phyloP scores from a whole-genome alignment of 2,329 filamentous ascomycete species.

The Epichloe aotearoae region DNA sequence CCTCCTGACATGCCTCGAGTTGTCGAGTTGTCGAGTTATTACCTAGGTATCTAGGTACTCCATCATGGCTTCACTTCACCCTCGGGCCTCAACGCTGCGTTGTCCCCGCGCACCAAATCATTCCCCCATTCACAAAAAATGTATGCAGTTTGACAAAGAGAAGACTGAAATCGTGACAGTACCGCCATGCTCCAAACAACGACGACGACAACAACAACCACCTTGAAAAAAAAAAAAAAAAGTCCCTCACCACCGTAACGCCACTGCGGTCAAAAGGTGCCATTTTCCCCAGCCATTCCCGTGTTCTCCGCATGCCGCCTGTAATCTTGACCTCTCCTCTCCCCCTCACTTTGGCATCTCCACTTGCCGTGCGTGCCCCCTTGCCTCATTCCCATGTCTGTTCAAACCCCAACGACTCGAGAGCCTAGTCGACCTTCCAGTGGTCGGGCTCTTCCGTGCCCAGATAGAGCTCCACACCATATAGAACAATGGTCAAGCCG shows the following conservation, averaged over 20 bases:
- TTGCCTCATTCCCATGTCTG: background rate
- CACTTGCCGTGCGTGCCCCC: background rate
- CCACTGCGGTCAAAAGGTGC: slow-evolving; percentile 8
- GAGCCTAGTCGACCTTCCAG: slow-evolving; percentile 78
- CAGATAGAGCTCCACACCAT: slow-evolving; percentile 80
- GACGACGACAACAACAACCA: slow-evolving; percentile 8
- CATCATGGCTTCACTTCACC: too few species aligned
- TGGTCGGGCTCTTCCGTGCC: slow-evolving; percentile 78
- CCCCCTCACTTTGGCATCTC: background rate
- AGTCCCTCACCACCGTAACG: slow-evolving; percentile 19
- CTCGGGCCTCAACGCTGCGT: too few species aligned
- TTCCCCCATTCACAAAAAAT: background rate
- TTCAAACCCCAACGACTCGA: background rate
- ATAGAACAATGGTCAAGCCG: slow-evolving; percentile 75
- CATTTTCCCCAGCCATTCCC: slow-evolving; percentile 7
- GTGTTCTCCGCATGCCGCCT: background rate
- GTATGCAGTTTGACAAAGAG: slow-evolving; percentile 8
- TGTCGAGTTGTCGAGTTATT: too few species aligned
- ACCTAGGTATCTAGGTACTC: too few species aligned
- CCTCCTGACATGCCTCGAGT: too few species aligned
- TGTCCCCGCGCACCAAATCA: background rate
- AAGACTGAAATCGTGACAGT: slow-evolving; percentile 15
- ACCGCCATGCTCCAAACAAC: slow-evolving; percentile 20
- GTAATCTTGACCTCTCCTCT: background rate
- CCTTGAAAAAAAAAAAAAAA: slow-evolving; percentile 10